phyloP scores from a whole-genome alignment of 768 basidiomycete species.

The Neoboletus subvelutipes region DNA sequence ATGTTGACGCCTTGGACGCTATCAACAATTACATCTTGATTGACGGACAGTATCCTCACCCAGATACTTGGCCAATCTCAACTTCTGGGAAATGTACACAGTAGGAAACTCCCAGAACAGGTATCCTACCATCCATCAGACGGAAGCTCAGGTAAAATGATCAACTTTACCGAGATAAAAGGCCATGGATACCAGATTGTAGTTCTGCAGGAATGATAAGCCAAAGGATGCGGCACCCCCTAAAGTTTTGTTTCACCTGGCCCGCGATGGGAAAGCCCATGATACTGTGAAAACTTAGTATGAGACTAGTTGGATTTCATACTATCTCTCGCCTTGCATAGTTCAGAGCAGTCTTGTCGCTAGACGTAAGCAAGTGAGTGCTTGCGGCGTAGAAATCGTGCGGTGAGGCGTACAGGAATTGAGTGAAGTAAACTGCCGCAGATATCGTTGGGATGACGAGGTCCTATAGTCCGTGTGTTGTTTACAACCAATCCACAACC shows the following conservation, averaged over 20 bases:
- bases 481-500: not conserved
- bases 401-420: slow-evolving; percentile 51
- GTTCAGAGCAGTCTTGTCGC: slow-evolving; percentile 69
- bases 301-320: not conserved
- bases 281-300: slow-evolving; percentile 39
- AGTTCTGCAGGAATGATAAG: slow-evolving; percentile 39
- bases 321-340: slow-evolving; percentile 54
- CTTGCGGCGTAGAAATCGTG: not conserved
- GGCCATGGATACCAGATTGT: slow-evolving; percentile 62
- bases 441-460: slow-evolving; percentile 52
- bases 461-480: slow-evolving; percentile 37
- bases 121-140: slow-evolving; percentile 40
- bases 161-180: slow-evolving; percentile 55
- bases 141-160: not conserved
- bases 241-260: slow-evolving; percentile 38
- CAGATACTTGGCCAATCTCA: slow-evolving; percentile 59
- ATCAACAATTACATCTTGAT: not conserved
- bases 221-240: not conserved
- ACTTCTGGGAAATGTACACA: slow-evolving; percentile 62
- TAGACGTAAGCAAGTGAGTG: slow-evolving; percentile 23
- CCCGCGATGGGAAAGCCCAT: slow-evolving; percentile 68
- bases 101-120: slow-evolving; percentile 66
- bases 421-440: slow-evolving; percentile 67
- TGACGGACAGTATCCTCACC: slow-evolving; percentile 34
- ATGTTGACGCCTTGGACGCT: slow-evolving; percentile 49